phyloP scores from a whole-genome alignment of 257 asterid species.

The Solanum acaule region DNA sequence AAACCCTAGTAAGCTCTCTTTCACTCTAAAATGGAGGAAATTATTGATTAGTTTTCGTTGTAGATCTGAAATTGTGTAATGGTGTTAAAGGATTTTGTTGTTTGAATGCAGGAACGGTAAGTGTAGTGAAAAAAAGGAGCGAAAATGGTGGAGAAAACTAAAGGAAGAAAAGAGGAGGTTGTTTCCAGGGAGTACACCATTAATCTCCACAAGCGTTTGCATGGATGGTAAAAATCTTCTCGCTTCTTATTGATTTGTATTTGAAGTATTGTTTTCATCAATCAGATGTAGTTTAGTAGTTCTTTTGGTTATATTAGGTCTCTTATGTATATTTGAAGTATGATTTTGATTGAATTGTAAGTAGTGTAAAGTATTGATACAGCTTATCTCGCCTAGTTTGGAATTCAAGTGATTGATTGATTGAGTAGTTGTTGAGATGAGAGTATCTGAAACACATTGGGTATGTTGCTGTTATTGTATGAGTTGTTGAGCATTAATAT shows the following conservation, averaged over 20 bases:
- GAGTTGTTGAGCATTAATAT: neutral
- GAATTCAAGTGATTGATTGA: neutral
- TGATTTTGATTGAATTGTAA: neutral
- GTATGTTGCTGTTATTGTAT: neutral
- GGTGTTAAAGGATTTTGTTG: neutral
- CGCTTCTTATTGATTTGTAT: neutral
- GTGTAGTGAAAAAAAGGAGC: neutral
- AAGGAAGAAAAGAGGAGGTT: conserved; percentile 46
- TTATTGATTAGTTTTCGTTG: neutral
- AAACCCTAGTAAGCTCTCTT: neutral
- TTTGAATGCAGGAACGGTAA: conserved; percentile 15
- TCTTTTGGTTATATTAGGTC: neutral
- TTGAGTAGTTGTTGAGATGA: neutral
- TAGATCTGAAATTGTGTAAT: neutral
- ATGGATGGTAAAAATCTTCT: conserved; percentile 31
- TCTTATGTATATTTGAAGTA: neutral
- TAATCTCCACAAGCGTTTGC: conserved; percentile 48
- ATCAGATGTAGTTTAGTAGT: neutral
- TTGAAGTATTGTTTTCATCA: neutral
- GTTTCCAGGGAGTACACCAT: conserved; percentile 44
- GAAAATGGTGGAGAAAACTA: conserved; percentile 30
- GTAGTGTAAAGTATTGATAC: neutral
- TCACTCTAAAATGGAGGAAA: neutral
- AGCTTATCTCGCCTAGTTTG: neutral
- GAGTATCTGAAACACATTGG: neutral